Evolutionary conservation across 768 basidiomycete genomes (phyloP), one percentile per base, ranked within the genome.

Genomic region (Trametes punicea): DNA sequence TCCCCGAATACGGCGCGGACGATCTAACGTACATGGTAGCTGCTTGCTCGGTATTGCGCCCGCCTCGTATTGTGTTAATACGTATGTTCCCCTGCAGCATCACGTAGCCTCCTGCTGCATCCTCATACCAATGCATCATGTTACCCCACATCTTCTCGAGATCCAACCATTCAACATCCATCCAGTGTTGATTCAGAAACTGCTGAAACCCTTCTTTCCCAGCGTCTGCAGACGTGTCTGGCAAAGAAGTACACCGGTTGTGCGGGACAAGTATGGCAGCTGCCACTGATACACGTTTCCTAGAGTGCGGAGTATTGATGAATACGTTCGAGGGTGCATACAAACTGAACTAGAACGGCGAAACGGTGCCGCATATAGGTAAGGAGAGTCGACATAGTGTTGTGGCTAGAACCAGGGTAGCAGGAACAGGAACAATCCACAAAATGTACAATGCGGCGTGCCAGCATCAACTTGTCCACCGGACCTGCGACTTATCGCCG

Each of bases 261-360:
- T 29, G 39, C 38, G 27, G 46, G 36, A 25, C 30, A 48, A 55
- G 40, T 39, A 48, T 42, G 42, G 46, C 40, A 31, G 54, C 46
- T n/a, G 18, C 38, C 54, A 55, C 38, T 59, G 57, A 59, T 59
- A 31, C 57, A 59, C 57, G 57, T 59, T 59, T 49, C 23, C 36
- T 30, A 47, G 51, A 26, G 51, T 15, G 20, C 34, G 42, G 51
- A 46, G 33, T 11, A 34, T 21, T 45, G 13, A 52, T 30, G 36
- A 51, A 59, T 59, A 33, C 57, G 36, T 59, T 59, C 57, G 46
- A 48, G 57, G 57, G 57, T 59, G 13, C 34, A 16, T 36, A 36
- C 34, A 36, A 15, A 30, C 50, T 38, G 40, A 26, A 18, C 40
- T 42, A 51, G 11, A 26, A 40, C 7, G 18, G 8, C 21, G 27